Evolutionary conservation across 192 early-diverging fungal species (phyloP).

Genomic region (Tieghemiomyces parasiticus): DNA sequence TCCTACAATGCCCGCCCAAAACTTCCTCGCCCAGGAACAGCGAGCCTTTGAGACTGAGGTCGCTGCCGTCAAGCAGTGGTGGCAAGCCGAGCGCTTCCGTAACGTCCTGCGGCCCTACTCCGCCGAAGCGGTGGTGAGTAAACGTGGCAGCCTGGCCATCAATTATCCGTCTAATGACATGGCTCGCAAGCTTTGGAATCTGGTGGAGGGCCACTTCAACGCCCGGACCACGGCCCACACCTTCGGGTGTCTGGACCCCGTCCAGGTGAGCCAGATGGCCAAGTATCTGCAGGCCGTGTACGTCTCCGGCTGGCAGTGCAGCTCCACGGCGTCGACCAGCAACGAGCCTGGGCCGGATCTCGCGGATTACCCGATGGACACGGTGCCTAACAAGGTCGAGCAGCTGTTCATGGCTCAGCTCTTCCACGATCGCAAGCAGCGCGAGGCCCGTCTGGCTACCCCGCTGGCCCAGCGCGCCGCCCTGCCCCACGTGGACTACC

Average conservation of each 20-base stretch:
- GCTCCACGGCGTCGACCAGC: conserved; percentile 82
- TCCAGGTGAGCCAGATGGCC: conserved; percentile 93
- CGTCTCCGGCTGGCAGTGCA: conserved; percentile 97
- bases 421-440: conserved; percentile 96
- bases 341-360: conserved; percentile 98
- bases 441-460: conserved; percentile 67
- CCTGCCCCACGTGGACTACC: conserved; percentile 65
- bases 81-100: conserved; percentile 68
- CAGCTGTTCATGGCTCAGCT: conserved; percentile 94
- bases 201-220: conserved; percentile 62
- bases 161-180: conserved; percentile 68
- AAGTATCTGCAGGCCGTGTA: conserved; percentile 95
- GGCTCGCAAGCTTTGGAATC: conserved; percentile 87
- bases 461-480: conserved; percentile 49
- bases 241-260: conserved; percentile 87
- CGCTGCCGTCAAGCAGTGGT: conserved; percentile 74
- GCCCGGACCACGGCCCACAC: conserved; percentile 75
- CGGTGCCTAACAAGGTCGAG: conserved; percentile 97
- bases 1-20: too few species aligned
- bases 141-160: conserved; percentile 66
- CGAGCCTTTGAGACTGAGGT: conserved; percentile 65
- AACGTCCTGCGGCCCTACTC: conserved; percentile 73
- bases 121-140: conserved; percentile 69
- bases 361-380: conserved; percentile 97
- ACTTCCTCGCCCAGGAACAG: conserved; percentile 44